Evolutionary conservation across 495 filamentous ascomycete species (phyloP).

Genomic region (Penicillium cosmopolitanum): DNA sequence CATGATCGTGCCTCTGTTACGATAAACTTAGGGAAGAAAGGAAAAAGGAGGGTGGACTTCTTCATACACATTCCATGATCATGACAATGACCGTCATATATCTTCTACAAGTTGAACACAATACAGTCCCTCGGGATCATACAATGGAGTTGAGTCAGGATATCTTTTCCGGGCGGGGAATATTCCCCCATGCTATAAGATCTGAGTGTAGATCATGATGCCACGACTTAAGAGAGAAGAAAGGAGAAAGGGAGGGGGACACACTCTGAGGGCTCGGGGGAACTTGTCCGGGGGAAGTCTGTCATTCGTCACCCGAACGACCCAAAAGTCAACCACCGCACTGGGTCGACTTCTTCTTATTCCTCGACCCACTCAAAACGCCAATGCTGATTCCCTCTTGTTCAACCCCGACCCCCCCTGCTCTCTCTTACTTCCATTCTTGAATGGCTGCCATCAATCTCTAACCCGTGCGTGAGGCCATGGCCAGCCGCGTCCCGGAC

Average conservation of each 20-base stretch:
- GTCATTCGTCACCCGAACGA: background rate
- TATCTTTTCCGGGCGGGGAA: constrained; percentile 16
- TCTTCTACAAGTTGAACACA: too few relatives aligned
- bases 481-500: constrained; percentile 42
- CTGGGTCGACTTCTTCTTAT: background rate
- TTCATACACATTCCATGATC: too few relatives aligned
- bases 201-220: constrained; percentile 15
- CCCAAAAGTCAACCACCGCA: constrained; percentile 1
- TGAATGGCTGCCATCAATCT: constrained; percentile 37
- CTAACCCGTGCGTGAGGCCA: constrained; percentile 42
- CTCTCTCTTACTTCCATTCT: constrained; percentile 7
- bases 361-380: constrained; percentile 13
- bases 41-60: background rate
- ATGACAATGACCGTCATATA: too few relatives aligned
- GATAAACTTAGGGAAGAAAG: background rate
- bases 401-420: constrained; percentile 2
- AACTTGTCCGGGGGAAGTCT: background rate
- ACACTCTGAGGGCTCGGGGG: too few relatives aligned
- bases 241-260: too few relatives aligned
- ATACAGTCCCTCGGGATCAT: background rate
- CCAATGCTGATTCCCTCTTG: constrained; percentile 12
- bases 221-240: background rate
- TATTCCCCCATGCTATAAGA: constrained; percentile 9
- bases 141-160: constrained; percentile 8
- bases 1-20: constrained; percentile 18